Evolutionary conservation across 306 rosid species (phyloP).

Genomic region (Inga oerstediana): DNA sequence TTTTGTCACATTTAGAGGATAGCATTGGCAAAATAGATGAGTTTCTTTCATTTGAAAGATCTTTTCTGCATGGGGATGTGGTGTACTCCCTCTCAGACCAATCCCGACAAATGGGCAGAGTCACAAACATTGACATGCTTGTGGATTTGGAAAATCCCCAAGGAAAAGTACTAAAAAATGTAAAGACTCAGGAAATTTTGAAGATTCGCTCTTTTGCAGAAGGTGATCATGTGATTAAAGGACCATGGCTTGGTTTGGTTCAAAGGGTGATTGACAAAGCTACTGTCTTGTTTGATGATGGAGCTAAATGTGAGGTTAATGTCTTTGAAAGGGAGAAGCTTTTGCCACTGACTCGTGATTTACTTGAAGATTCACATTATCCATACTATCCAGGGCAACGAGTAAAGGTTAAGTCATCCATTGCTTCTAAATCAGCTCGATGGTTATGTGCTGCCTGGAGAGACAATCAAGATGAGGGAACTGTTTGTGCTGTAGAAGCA

Average conservation of each 20-base stretch:
- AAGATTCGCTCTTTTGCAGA: slow-evolving; percentile 80
- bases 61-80: slow-evolving; percentile 77
- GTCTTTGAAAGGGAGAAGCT: slow-evolving; percentile 67
- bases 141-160: slow-evolving; percentile 74
- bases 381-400: slow-evolving; percentile 96
- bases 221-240: slow-evolving; percentile 74
- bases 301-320: slow-evolving; percentile 63
- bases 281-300: slow-evolving; percentile 74
- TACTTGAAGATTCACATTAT: slow-evolving; percentile 81
- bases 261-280: slow-evolving; percentile 72
- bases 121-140: slow-evolving; percentile 60
- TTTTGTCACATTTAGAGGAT: slow-evolving; percentile 79
- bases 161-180: slow-evolving; percentile 65
- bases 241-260: slow-evolving; percentile 91
- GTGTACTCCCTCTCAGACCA: slow-evolving; percentile 69
- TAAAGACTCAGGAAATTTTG: slow-evolving; percentile 60
- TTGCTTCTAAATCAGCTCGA: neutral
- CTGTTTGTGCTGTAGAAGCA: neutral
- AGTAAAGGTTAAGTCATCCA: slow-evolving; percentile 57
- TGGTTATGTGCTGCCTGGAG: neutral
- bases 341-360: slow-evolving; percentile 58
- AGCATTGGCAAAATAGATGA: slow-evolving; percentile 90
- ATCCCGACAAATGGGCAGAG: slow-evolving; percentile 86
- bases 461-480: neutral
- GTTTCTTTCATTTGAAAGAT: slow-evolving; percentile 84